Base-by-base conservation (phyloP, 331 rosid species). In the Cucumis variabilis region DNA sequence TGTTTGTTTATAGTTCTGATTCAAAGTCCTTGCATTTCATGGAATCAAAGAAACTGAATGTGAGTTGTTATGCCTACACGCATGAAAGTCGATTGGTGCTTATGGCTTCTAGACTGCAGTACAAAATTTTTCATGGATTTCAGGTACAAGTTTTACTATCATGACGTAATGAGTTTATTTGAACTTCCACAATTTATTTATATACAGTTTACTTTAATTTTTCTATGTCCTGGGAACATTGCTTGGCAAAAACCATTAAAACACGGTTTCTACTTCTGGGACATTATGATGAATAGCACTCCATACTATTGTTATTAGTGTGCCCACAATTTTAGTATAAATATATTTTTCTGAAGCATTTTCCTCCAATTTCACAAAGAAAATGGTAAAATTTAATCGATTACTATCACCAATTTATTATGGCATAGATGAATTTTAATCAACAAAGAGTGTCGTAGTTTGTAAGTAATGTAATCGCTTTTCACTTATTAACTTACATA, bases 1-100 rank as follows among this genome's bases (percentile, higher is more conserved):
- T 97, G 92, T 96, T 89, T 93, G 85, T 96, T 67, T 96, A 91
- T 90, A 92, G 90, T 72, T 86, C 93, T 71, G 94, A 91, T 87
- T 91, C 93, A 68, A 96, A 92, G 89, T 96, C 94, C 73, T 91
- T 96, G 37, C 95, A 94, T 37, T 91, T 96, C 93, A 98, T 97
- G 78, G 98, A 97, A 89, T 90, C 96, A 84, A 97, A 91, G 94
- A 97, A 92, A 92, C 58, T 96, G 90, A 93, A 88, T 87, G 99
- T 94, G 82, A 94, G 94, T 92, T 97, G 99, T 96, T 94, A 91
- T 90, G 93, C 92, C 79, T 97, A 97, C 89, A 97, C 99, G 16
- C 99, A 97, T 88, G 99, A 97, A 93, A 97, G 99, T 92, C 98
- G 99, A 67, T 89, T 94, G 95, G 98, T 97, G 90, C 98, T 96